Evolutionary conservation across 768 basidiomycete genomes (phyloP), one percentile per base, ranked within the genome.

Genomic region (Candolleomyces efflorescens): DNA sequence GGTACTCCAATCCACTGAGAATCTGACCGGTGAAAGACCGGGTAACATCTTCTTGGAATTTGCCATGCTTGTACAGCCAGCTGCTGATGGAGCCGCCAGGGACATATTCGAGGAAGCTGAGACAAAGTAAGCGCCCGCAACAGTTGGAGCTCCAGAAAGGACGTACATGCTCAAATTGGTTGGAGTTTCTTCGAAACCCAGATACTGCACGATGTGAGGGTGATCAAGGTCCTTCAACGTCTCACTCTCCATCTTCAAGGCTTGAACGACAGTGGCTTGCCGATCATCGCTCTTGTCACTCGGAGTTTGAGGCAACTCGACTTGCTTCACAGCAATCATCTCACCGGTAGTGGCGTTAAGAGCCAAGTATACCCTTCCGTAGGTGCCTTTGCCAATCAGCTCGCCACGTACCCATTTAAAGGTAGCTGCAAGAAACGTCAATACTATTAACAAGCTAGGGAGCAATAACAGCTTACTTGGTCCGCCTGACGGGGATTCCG

Each of bases 281-380:
- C 94, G 83, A 17, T 83, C 80, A 71, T 98, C 94, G 62, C 85
- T 89, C 71, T 89, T 91, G 73, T 99, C 97, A 65, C 90, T 93
- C 17, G 86, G 85, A 7, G 94, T 95, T 52, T 85, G 84, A 1
- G 97, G 96, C 58, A 95, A 83, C 70, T 98, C 97, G 48, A 99
- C 97, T 73, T 98, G 97, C 73, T 99, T 99, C 62, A 99, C 97
- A 17, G 97, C 97, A 65, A 98, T 94, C 92, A 98, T 96, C 73
- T 98, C 95, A 57, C 94, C 94, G 0, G 94, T 96, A 3, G 92
- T 94, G 32, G 92, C 93, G 69, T 98, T 98, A 58, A 98, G 77
- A 17, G 93, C 97, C 55, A 98, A 84, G 67, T 98, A 99, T 26
- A 99, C 97, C 44, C 91, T 85, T 12, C 97, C 97, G 66, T 95